Base-by-base conservation (phyloP, 495 filamentous ascomycete genomes). In the Xylaria cubensis region DNA sequence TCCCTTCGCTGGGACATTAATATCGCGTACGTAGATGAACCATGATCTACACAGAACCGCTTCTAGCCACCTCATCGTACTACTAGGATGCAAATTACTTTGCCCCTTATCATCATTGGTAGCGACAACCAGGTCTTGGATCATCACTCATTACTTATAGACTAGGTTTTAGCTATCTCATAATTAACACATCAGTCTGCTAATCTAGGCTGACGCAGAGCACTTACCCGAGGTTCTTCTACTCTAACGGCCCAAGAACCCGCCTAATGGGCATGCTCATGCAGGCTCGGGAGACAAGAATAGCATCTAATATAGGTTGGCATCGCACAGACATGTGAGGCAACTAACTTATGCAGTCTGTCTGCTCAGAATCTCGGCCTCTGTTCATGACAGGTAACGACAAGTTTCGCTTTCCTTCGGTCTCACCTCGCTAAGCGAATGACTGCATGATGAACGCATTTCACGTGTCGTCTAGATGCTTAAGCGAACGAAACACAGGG, bases 401-500 rank as follows among this genome's bases (percentile, higher is more conserved):
- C 34, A 21, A 17, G 36, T 53, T 53, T 77, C 75, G 77, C 70
- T 79, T 79, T 79, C 72, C 72, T 59, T 79, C 77, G 75, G 77
- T 21, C 65, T 74, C 75, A 73, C 75, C 74, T 72, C 74, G 73
- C 68, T 74, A 76, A 67, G 64, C 75, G 75, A 72, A 79, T 74
- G 62, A 71, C 72, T 72, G 51, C 68, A 66, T 70, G 55, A 63
- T 68, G 66, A n/a, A 69, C 46, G 65, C 58, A 76, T 75, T 66
- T 77, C 50, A 73, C 46, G 74, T 63, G 74, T 71, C 64, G 74
- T 64, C 76, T 74, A 74, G 73, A 68, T 70, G 73, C 76, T 78
- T 78, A 79, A 79, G 77, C 77, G 77, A 79, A 73, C 73, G 76
- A 76, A 74, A 68, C 42, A 48, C 69, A 71, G 69, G 73, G 73